Conservation (phyloP, 768 basidiomycete genomes). For the Mycena vulgaris region DNA sequence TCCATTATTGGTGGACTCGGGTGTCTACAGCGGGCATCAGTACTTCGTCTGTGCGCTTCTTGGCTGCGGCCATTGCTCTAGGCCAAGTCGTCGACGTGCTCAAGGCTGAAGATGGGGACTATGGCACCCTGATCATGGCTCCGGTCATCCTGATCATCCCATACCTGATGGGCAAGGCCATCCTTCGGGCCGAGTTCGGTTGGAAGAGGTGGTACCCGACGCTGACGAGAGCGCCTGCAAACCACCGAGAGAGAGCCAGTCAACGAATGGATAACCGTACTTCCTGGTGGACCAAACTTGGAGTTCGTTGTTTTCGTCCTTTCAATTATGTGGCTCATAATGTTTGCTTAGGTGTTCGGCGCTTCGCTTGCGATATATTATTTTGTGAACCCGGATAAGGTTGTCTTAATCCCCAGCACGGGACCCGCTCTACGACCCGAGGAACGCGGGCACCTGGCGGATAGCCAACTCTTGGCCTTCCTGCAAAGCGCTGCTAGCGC, state of each 20-base stretch:
- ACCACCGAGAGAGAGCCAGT: constrained; percentile 47
- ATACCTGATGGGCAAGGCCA: constrained; percentile 46
- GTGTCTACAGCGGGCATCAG: constrained; percentile 52
- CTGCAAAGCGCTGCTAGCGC: background rate
- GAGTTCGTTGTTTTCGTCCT: constrained; percentile 2
- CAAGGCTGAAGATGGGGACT: background rate
- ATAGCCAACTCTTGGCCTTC: constrained; percentile 7
- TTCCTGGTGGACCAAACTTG: constrained; percentile 20
- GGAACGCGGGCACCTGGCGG: background rate
- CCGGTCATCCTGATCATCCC: constrained; percentile 27
- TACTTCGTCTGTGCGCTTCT: constrained; percentile 19
- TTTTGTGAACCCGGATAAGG: background rate
- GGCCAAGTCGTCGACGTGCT: background rate
- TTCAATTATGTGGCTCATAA: constrained; percentile 22
- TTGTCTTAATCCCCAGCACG: constrained; percentile 13
- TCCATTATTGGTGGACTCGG: constrained; percentile 54
- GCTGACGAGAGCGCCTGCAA: constrained; percentile 38
- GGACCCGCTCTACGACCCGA: constrained; percentile 2
- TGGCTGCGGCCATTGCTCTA: constrained; percentile 40
- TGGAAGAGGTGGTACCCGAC: constrained; percentile 45
- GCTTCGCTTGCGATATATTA: background rate
- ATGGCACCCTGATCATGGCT: background rate
- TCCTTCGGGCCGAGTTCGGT: constrained; percentile 43
- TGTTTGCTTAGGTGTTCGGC: constrained; percentile 23
- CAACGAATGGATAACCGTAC: constrained; percentile 25